Base-by-base conservation (phyloP, 805 yeast genomes). In the Cyberlindnera samutprakarnensis region DNA sequence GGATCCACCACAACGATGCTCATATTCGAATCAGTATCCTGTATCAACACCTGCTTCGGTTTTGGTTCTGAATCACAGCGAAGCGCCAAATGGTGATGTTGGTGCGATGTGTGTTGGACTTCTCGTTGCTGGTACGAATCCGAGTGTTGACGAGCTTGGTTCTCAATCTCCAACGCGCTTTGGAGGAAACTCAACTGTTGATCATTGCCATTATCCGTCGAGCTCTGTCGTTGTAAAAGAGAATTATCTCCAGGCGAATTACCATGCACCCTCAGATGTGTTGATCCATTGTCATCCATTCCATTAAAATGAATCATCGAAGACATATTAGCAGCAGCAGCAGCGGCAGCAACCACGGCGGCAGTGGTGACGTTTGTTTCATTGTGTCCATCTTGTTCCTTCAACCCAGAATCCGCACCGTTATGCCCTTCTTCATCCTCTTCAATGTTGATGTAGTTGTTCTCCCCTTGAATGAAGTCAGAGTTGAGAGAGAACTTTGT, bases 1-100 rank as follows among this genome's bases (percentile, higher is more conserved):
- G 56, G 56, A 29, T 51, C 47, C 4, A 51, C 56, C 10, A 48
- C 49, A 12, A 51, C 53, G 11, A 51, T 38, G 26, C 44, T 42
- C 13, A 51, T 46, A 18, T 47, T 38, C 3, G 53, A 42, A 9
- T 25, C 24, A 1, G 44, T 27, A 22, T 47, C 52, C 27, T 43
- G 47, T 6, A 44, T 19, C 5, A 51, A 26, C n/a, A 34, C 30
- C 28, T 49, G 54, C 21, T 44, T 49, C 18, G 53, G 48, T n/a
- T 41, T 18, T 7, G 30, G n/a, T n/a, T 23, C 12, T 6, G 38
- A 24, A 3, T 28, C 20, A n/a, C 14, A 8, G n/a, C 13, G 13
- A n/a, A 11, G 13, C 11, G 13, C 3, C 13, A 23, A 18, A 15
- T n/a, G 11, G 11, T 15, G 21, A 11, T 23, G 4, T 15, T 28